Evolutionary conservation across 129 eudicot species (phyloP), one percentile per base, ranked within the genome.

Genomic region (Helichrysum umbraculigerum): DNA sequence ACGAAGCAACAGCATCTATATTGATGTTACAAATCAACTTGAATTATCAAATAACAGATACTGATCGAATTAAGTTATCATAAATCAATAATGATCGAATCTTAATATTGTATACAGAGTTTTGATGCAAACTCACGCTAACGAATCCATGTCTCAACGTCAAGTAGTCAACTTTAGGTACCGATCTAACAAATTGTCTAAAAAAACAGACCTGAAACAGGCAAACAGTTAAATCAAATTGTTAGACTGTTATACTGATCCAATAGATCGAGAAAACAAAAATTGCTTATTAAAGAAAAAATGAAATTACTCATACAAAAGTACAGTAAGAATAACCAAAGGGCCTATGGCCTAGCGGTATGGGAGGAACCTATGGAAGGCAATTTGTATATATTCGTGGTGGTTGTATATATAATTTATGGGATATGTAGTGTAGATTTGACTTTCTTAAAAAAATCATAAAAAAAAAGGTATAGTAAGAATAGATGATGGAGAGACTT

Each of bases 91-190:
- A 4, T 4, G 34, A 32, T 32, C 34, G 1, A 1, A 25, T 25
- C 28, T 25, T 25, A 25, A 25, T 25, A 25, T 25, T 25, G 28
- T 25, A 25, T 25, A 25, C 28, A 25, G 28, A 25, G 28, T 25
- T 25, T 25, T 25, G 28, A 32, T 20, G 15, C 34, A 47, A 64
- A 15, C 30, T 72, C 83, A 85, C 93, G 75, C 76, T 76, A 37
- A 88, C 79, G 82, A 88, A 88, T 59, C 93, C 93, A 75, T 86
- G 86, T 60, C 93, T 76, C 33, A 88, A 32, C 11, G 93, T 83
- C 75, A 88, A 76, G 71, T 88, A 88, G 56, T 88, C 93, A 41
- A 88, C 85, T 69, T 86, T 86, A 16, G 90, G 76, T 25, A 88
- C 93, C 3, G 93, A 86, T 84, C 87, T 74, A 9, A 78, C 79